Evolutionary conservation across 495 filamentous ascomycete species (phyloP).

Genomic region (Penicillium ochrochloron): DNA sequence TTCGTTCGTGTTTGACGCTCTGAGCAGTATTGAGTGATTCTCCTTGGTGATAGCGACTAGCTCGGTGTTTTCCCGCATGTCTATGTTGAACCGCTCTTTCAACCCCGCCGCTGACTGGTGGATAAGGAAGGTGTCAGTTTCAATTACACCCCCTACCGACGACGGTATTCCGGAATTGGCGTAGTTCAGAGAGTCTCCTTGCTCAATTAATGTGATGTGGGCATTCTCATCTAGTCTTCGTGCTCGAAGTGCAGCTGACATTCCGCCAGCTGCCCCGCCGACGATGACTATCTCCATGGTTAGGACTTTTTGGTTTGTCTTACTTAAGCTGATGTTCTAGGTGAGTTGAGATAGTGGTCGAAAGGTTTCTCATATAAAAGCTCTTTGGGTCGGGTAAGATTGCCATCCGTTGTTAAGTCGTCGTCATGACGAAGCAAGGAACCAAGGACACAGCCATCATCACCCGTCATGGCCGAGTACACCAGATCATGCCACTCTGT

Average conservation of each 20-base stretch:
- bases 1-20: neutral
- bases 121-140: constrained; percentile 6
- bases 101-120: constrained; percentile 5
- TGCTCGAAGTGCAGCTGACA: constrained; percentile 7
- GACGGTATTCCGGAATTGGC: neutral
- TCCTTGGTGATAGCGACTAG: neutral
- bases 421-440: neutral
- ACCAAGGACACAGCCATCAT: neutral
- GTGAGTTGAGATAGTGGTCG: neutral
- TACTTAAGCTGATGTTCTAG: no score
- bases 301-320: neutral
- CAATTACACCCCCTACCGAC: neutral
- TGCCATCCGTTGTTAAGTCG: neutral
- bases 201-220: constrained; percentile 1
- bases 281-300: neutral
- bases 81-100: constrained; percentile 9
- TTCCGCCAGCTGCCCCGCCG: constrained; percentile 4
- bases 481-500: no score
- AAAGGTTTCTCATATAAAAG: neutral
- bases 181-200: neutral
- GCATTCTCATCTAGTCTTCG: constrained; percentile 8
- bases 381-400: neutral
- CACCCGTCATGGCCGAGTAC: no score
- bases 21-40: neutral
- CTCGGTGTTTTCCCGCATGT: neutral